Evolutionary conservation across 768 basidiomycete genomes (phyloP), one percentile per base, ranked within the genome.

Genomic region (Fomitopsis serialis): DNA sequence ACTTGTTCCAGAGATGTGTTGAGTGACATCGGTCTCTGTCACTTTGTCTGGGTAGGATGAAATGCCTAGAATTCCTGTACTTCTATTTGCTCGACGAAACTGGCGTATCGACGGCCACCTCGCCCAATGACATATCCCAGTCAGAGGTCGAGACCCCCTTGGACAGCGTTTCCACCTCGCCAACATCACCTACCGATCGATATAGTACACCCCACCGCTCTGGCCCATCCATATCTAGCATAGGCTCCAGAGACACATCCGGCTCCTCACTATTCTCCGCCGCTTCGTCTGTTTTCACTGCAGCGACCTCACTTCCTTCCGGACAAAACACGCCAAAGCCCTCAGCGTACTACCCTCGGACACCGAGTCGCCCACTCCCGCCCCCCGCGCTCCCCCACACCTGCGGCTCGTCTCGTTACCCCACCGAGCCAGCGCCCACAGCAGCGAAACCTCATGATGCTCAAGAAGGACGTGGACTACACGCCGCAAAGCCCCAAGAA

Each of bases 11-110:
- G 19, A 2, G 22, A 3, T 6, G 6, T 6, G 11, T 29, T 7
- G 23, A 19, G 4, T 36, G 10, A n/a, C 7, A 44, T 37, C 48
- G 36, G 45, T 27, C 8, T 40, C 42, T 19, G 12, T 15, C 49
- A 53, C 50, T 27, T 23, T 19, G 12, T 19, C 21, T 19, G 15
- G 9, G 34, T 61, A 96, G 94, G 61, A 96, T 97, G 89, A 96
- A 96, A 72, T 96, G 92, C 57, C 75, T 98, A 17, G 95, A 97
- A 65, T 94, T 97, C 61, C 71, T 98, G 15, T 96, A 96, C 68
- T 97, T 95, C 68, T 98, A 98, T 67, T 76, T 98, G 7, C 75
- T 96, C 43, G 94, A 95, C 55, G 94, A 97, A 64, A 81, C 80
- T 40, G 37, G 15, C 15, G 37, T 40, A 19, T 17, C 13, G 5